Percentiles rank a stretch among this genome's conserved stretches.
Evolutionary conservation across 257 asterid species (phyloP).

Genomic region (Lavandula angustifolia): DNA sequence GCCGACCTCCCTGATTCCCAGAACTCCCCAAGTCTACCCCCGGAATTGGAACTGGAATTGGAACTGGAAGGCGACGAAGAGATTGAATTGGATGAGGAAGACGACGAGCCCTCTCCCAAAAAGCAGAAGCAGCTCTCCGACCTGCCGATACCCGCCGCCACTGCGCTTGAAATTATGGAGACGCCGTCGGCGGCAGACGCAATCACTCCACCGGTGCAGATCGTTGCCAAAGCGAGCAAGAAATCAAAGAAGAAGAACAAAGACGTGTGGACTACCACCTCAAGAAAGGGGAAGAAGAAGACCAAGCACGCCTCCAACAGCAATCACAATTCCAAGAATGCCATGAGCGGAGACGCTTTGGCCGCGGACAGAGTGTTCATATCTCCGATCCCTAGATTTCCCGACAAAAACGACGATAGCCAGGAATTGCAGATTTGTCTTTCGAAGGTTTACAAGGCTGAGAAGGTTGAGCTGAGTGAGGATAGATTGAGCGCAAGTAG

Average conservation of each 20-base stretch:
- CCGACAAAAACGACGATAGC: constrained; percentile 77
- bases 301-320: constrained; percentile 51
- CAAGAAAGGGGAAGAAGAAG: constrained; percentile 82
- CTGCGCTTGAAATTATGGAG: constrained; percentile 33
- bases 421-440: constrained; percentile 66
- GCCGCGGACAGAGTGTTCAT: constrained; percentile 68
- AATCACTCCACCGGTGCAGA: constrained; percentile 14
- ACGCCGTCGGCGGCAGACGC: constrained; percentile 38
- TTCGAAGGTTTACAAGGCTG: constrained; percentile 89
- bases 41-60: constrained; percentile 33
- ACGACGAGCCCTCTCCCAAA: constrained; percentile 56
- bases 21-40: constrained; percentile 36
- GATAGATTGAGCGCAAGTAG: constrained; percentile 90
- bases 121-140: constrained; percentile 62
- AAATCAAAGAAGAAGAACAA: constrained; percentile 81
- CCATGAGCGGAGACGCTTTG: constrained; percentile 30
- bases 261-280: constrained; percentile 76
- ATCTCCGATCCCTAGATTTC: constrained; percentile 73
- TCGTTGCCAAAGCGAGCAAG: constrained; percentile 46
- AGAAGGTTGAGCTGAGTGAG: constrained; percentile 86
- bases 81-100: constrained; percentile 43
- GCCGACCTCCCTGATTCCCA: constrained; percentile 33
- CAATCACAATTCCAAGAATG: constrained; percentile 43
- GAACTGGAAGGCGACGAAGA: constrained; percentile 47
- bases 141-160: constrained; percentile 24